phyloP scores from a whole-genome alignment of 2,329 filamentous ascomycete genomes.

The Dothistroma pini region DNA sequence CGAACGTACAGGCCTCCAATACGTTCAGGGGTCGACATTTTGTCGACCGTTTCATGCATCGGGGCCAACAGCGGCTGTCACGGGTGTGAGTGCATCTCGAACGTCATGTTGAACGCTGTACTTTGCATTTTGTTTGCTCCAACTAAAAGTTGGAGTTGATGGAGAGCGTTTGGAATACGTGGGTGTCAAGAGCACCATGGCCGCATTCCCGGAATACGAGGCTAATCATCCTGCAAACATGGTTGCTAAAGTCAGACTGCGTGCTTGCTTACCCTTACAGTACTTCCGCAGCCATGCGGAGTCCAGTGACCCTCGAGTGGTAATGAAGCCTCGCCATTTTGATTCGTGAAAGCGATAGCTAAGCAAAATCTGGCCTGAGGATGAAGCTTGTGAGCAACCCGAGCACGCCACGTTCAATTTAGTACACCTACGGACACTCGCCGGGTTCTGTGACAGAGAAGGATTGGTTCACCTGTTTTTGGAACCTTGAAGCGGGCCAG shows the following conservation, averaged over 20 bases:
- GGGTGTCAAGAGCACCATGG: background rate
- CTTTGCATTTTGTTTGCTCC: background rate
- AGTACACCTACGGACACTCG: background rate
- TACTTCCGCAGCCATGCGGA: background rate
- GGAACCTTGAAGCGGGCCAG: too few relatives aligned
- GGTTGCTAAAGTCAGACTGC: background rate
- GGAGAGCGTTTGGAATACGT: background rate
- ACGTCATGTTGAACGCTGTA: background rate
- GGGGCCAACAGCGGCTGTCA: background rate
- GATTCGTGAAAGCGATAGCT: background rate
- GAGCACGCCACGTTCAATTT: background rate
- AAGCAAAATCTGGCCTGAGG: background rate
- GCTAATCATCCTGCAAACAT: background rate
- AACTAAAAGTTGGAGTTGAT: background rate
- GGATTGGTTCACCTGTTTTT: background rate
- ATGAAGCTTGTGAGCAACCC: background rate
- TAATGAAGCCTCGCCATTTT: background rate
- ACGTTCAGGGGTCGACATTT: background rate
- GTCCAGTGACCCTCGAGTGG: too few relatives aligned
- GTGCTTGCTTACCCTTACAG: background rate
- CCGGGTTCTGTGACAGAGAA: background rate
- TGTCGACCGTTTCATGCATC: background rate
- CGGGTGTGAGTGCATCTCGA: background rate
- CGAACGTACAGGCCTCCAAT: background rate
- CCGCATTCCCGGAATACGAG: background rate